Conservation (phyloP, 148 eudicot species). For the Rhododendron henanense region DNA sequence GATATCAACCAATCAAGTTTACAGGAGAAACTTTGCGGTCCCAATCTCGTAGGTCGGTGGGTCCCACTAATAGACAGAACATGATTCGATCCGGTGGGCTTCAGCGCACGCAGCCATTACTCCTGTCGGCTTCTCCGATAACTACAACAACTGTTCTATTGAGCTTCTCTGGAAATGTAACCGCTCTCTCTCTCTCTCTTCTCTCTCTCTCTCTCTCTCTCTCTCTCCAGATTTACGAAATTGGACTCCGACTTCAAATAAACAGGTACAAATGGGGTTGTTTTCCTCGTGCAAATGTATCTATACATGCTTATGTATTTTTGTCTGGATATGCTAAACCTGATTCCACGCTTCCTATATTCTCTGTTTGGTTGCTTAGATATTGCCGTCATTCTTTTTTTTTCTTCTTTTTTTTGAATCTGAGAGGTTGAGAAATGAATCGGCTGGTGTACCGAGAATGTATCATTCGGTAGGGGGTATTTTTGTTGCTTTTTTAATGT, state of each 20-base stretch:
- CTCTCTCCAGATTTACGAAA: not conserved
- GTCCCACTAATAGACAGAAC: not conserved
- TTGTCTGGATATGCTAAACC: not conserved
- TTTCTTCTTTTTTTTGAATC: not conserved
- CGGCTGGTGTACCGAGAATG: not conserved
- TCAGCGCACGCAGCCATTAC: not conserved
- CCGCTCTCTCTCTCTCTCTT: not conserved
- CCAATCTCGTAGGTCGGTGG: not conserved
- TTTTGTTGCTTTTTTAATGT: not conserved
- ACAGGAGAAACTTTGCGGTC: not conserved
- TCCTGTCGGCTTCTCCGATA: not conserved
- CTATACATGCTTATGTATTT: not conserved
- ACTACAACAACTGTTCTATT: not conserved
- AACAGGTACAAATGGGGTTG: not conserved
- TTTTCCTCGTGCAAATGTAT: not conserved
- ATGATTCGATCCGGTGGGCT: not conserved
- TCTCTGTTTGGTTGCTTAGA: not conserved
- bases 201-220: not conserved
- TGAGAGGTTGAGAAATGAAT: not conserved
- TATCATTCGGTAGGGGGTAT: not conserved
- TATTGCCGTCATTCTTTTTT: not conserved
- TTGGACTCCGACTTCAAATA: not conserved
- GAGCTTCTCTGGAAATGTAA: not conserved
- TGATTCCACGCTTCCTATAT: not conserved
- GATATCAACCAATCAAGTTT: not conserved